phyloP scores from a whole-genome alignment of 352 stramenopile species.

The Globisporangium polare region DNA sequence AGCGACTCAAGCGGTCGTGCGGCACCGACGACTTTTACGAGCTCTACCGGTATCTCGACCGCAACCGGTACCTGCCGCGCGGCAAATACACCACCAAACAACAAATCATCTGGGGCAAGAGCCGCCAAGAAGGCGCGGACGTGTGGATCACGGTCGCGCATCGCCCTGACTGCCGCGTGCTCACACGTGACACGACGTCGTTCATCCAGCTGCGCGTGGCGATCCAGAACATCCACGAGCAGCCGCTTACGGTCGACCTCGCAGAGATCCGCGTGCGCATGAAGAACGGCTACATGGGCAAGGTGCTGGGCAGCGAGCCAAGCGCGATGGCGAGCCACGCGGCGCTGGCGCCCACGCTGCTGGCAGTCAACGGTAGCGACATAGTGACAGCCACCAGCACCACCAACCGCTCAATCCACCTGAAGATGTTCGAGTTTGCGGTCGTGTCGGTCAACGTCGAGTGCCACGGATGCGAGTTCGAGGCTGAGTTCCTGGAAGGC shows the following conservation, averaged over 20 bases:
- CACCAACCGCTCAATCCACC: slow-evolving; percentile 25
- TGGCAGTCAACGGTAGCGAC: slow-evolving; percentile 55
- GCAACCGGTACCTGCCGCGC: slow-evolving; percentile 46
- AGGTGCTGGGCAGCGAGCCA: slow-evolving; percentile 32
- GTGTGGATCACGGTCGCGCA: slow-evolving; percentile 74
- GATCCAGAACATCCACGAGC: slow-evolving; percentile 61
- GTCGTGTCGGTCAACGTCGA: slow-evolving; percentile 60
- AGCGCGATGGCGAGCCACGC: slow-evolving; percentile 12
- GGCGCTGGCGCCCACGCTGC: slow-evolving; percentile 36
- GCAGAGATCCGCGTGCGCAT: slow-evolving; percentile 61
- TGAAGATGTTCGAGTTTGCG: slow-evolving; percentile 65
- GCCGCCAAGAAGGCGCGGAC: slow-evolving; percentile 56
- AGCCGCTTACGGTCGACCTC: slow-evolving; percentile 52
- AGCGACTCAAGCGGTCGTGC: slow-evolving; percentile 38
- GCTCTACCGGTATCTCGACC: slow-evolving; percentile 60
- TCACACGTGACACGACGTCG: slow-evolving; percentile 20
- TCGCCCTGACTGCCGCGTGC: slow-evolving; percentile 58
- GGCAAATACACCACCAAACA: slow-evolving; percentile 68
- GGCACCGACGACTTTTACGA: slow-evolving; percentile 49
- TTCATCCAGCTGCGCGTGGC: slow-evolving; percentile 69
- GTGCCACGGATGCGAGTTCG: slow-evolving; percentile 67
- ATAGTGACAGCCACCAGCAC: slow-evolving; percentile 14
- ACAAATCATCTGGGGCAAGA: slow-evolving; percentile 68
- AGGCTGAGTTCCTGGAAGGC: slow-evolving; percentile 71
- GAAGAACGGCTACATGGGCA: slow-evolving; percentile 57